Conservation (phyloP, 208 protist genomes). For the Angomonas deanei region DNA sequence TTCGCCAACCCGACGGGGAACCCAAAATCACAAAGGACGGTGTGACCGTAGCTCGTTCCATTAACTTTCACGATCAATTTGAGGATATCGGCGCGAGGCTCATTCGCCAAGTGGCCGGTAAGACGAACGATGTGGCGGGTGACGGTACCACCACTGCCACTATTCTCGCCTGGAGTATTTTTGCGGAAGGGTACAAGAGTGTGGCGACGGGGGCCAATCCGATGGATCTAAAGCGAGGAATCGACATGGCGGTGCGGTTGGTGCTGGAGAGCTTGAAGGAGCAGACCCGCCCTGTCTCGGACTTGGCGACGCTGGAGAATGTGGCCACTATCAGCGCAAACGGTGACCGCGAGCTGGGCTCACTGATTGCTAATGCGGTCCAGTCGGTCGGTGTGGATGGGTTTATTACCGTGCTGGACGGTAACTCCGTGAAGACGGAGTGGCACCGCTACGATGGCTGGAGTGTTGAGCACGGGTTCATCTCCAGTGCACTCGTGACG, state of each 20-base stretch:
- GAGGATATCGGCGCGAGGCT: constrained; percentile 99
- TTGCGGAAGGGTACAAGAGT: constrained; percentile 95
- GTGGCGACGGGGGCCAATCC: constrained; percentile 98
- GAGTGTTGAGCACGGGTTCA: constrained; percentile 96
- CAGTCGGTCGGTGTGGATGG: constrained; percentile 98
- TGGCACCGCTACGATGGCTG: constrained; percentile 97
- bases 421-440: constrained; percentile 95
- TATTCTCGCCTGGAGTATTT: constrained; percentile 97
- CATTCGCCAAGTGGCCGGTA: constrained; percentile 94
- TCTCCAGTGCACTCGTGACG: constrained; percentile 98
- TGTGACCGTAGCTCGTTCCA: constrained; percentile 99
- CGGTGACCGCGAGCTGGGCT: constrained; percentile 96
- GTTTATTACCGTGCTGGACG: constrained; percentile 98
- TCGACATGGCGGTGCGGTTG: constrained; percentile 93
- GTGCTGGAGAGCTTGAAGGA: constrained; percentile 86
- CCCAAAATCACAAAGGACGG: constrained; percentile 99
- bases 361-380: constrained; percentile 98
- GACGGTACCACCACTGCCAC: constrained; percentile 99
- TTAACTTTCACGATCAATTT: constrained; percentile 97
- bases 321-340: constrained; percentile 99
- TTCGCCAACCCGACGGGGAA: constrained; percentile 96
- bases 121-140: constrained; percentile 97
- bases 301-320: constrained; percentile 94
- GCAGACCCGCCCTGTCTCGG: constrained; percentile 91
- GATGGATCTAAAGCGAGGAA: constrained; percentile 98